Base-by-base conservation (phyloP, 768 basidiomycete species). In the Boletus subparvulus region DNA sequence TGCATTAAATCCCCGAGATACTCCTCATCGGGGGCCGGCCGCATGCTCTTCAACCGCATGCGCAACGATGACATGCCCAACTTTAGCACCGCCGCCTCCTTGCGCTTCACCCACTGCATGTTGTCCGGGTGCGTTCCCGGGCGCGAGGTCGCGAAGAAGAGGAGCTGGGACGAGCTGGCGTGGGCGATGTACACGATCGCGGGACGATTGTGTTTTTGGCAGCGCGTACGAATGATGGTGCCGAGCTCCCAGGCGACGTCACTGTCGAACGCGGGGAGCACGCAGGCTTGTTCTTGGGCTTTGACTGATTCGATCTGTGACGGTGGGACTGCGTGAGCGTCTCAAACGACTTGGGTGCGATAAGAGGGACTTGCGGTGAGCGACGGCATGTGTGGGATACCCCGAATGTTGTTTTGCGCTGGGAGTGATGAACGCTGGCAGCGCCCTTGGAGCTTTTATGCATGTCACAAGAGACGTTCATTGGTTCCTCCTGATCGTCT, bases 201-300 rank as follows among this genome's bases (percentile, higher is more conserved):
- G 3, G 73, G 63, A 5, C 54, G 59, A 1, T 61, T 43, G 46
- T 63, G 65, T 0, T 57, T 56, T 16, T 62, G 61, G 24, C 61
- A 56, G 10, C 53, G 51, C 3, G 52, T 19, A 12, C 72, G 70
- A 40, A 74, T 63, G 50, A 65, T 53, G 32, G 52, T 60, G 14
- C 73, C 73, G 26, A 74, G 47, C 30, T 66, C 67, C 69, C 73
- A 74, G 1, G 73, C 73, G 43, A 72, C 71, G 47, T 68, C 60
- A 26, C 66, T 65, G 47, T 72, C 65, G 57, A 74, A 74, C 0
- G 62, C 24, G 1, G 56, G 59, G 56, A 74, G 71, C 1, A 61
- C 45, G 40, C 70, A 65, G 11, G 60, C 55, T 10, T 62, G 46
- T 41, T 74, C 73, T 45, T 73, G 53, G 6, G 65, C 54, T 30